Evolutionary conservation across 2,329 filamentous ascomycete genomes (phyloP), one percentile per base, ranked within the genome.

Genomic region (Epichloe brachyelytri): DNA sequence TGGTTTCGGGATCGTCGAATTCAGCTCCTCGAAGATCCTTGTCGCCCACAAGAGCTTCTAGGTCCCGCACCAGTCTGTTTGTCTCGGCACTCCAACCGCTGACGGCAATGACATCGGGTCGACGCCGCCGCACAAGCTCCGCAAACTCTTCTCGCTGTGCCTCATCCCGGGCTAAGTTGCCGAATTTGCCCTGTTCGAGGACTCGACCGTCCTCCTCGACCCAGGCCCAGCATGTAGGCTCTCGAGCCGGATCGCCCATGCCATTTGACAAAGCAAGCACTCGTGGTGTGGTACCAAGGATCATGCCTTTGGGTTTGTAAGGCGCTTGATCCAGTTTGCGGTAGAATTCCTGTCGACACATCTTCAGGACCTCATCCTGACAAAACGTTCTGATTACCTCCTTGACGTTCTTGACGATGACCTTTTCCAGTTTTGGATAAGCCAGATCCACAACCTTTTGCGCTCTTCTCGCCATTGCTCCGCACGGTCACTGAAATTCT

Each of bases 401-500:
- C 68, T 97, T 97, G 55, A 97, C 88, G 52, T 89, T 88, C 65
- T 91, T 93, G 52, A 86, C 80, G 59, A 97, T 90, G 57, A 94
- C 74, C 59, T 78, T 82, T 59, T 95, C 86, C 43, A 98, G 75
- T 64, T 91, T 95, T 8, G 77, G 73, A 53, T 95, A 81, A 0
- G 90, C 89, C 50, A 83, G 65, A 58, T 95, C 87, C 47, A 98
- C 72, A 1, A 94, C 84, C 61, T 94, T 89, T 84, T 82, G 37
- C 93, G 85, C 60, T 95, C 82, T 46, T 83, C 79, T 58, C 96
- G 95, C 93, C 93, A 98, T 10, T 88, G 86, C 68, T 97, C 91
- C 3, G 93, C 93, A 44, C 93, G 78, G 62, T 95, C 90, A 62
- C 90, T 96, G 65, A 88, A 93, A 68, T 95, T 95, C 66, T 98